Base-by-base conservation (phyloP, 2,329 filamentous ascomycete genomes). In the Aspergillus tamarii region DNA sequence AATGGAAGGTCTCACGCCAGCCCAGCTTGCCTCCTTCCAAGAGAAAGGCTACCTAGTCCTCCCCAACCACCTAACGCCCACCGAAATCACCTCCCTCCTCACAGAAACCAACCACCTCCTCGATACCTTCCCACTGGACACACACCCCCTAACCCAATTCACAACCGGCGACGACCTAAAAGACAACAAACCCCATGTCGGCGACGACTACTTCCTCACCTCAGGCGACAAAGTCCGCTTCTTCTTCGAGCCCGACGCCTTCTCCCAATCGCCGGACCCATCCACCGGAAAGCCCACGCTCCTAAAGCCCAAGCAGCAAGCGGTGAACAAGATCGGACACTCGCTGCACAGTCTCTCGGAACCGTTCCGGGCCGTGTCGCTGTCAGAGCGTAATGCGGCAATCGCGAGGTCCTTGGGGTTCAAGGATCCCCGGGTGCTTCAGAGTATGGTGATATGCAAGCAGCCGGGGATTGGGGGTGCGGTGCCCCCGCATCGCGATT, bases 361-460 rank as follows among this genome's bases (percentile, higher is more conserved):
- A 8, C 88, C 90, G 0, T 94, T 94, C 74, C 85, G 86, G 36
- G 67, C 74, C 30, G 76, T 84, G 39, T 84, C 84, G 0, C 83
- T 74, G 21, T 77, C 64, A 59, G 70, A 59, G 34, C 78, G 76
- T 63, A 90, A 87, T 76, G 84, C 78, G 0, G 87, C 84, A 6
- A 88, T 97, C 16, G 93, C 93, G 1, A 81, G 82, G 52, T 85
- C 85, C 10, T 83, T 97, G 12, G 90, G 90, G 2, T 97, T 93
- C 81, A 72, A 69, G 5, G 92, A 96, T 76, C 92, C 94, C 2
- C 84, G 90, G 23, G 84, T 90, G 6, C 83, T 99, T 59, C 95
- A 99, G 83, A 95, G 91, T 77, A 99, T 99, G 95, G 85, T 98
- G 32, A 98, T 99, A 71, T 97, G 93, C 87, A 99, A 99, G 79